A percentile compares a stretch with the other conserved stretches of the same genome.
phyloP scores from a whole-genome alignment of 306 rosid genomes.

The Leucaena leucocephala region DNA sequence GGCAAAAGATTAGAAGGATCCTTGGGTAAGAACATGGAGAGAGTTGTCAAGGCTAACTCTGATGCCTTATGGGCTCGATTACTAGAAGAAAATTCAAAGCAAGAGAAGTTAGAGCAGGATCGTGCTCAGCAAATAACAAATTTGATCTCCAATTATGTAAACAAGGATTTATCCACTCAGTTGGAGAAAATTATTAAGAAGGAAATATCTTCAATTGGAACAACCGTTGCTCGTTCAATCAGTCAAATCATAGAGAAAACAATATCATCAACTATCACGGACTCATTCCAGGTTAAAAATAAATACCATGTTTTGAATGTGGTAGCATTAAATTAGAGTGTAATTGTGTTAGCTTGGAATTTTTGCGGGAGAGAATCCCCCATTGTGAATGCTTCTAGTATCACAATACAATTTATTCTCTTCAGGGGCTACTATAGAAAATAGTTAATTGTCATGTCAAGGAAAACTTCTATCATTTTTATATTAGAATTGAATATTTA shows the following conservation, averaged over 20 bases:
- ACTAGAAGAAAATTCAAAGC: conserved; percentile 70
- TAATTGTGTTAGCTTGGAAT: background rate
- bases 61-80: conserved; percentile 72
- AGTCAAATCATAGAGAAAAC: conserved; percentile 61
- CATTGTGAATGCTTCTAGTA: conserved; percentile 18
- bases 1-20: conserved; percentile 72
- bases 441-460: conserved; percentile 11
- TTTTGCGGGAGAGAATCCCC: conserved; percentile 19
- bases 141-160: conserved; percentile 56
- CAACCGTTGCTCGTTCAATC: conserved; percentile 55
- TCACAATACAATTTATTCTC: background rate
- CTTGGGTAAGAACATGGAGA: conserved; percentile 65
- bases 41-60: conserved; percentile 56
- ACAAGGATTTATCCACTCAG: conserved; percentile 59
- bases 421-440: background rate
- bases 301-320: conserved; percentile 30
- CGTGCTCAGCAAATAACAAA: conserved; percentile 59
- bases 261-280: conserved; percentile 50
- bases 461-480: conserved; percentile 22
- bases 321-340: conserved; percentile 26
- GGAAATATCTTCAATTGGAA: conserved; percentile 66
- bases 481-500: conserved; percentile 20
- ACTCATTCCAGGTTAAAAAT: conserved; percentile 65
- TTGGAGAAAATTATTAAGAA: conserved; percentile 68
- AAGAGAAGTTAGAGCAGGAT: conserved; percentile 66